phyloP scores from a whole-genome alignment of 2,329 filamentous ascomycete genomes.

The Ophiostoma fasciatum region DNA sequence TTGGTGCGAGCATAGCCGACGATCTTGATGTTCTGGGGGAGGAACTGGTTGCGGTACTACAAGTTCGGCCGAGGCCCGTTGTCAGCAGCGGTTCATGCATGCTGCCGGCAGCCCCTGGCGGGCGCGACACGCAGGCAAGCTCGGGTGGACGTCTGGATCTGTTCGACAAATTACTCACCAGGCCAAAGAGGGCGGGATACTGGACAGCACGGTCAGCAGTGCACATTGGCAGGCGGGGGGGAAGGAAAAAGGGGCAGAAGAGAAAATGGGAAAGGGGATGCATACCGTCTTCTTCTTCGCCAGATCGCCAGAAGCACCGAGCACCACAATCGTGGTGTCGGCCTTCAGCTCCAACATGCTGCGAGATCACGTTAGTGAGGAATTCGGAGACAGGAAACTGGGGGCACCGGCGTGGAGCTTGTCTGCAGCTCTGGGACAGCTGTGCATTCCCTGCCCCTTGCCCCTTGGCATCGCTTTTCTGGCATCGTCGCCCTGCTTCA shows the following conservation, averaged over 20 bases:
- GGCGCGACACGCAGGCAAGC: no score
- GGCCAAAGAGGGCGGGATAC: conserved; percentile 94
- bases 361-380: no score
- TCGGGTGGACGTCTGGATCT: no score
- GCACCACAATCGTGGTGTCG: conserved; percentile 91
- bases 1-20: conserved; percentile 98
- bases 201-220: conserved; percentile 25
- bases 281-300: conserved; percentile 98
- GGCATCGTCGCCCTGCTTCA: no score
- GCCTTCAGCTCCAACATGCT: conserved; percentile 94
- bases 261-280: neutral
- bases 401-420: no score
- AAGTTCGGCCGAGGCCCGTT: no score
- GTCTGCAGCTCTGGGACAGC: no score
- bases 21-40: conserved; percentile 90
- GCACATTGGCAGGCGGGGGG: neutral
- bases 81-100: no score
- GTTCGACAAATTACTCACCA: conserved; percentile 78
- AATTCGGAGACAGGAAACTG: no score
- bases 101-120: no score
- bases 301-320: conserved; percentile 92
- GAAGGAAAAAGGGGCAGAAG: conserved; percentile 3
- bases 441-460: no score
- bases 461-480: no score
- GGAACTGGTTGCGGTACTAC: conserved; percentile 96